Conservation (phyloP, 306 rosid genomes). For the Vigna angularis region DNA sequence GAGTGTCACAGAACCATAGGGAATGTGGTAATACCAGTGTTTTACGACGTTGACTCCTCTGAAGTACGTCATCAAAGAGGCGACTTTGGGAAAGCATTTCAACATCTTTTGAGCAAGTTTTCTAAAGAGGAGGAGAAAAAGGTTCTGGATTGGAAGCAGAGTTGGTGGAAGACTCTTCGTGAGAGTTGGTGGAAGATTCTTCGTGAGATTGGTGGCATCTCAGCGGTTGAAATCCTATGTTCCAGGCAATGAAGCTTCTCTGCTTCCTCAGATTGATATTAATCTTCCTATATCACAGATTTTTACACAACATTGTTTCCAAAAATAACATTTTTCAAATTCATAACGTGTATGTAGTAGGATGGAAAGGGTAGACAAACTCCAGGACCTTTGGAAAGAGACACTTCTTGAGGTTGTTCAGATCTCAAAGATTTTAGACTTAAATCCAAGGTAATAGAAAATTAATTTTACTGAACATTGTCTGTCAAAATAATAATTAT, state of each 20-base stretch:
- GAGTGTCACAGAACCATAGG: neutral
- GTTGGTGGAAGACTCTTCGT: neutral
- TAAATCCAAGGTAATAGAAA: neutral
- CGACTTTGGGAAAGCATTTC: neutral
- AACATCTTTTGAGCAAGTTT: neutral
- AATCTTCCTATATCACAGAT: too few relatives aligned
- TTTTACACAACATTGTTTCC: too few relatives aligned
- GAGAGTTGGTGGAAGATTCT: neutral
- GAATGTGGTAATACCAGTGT: constrained; percentile 15
- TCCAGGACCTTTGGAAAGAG: neutral
- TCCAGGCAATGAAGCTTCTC: neutral
- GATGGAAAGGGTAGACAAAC: rapidly evolving
- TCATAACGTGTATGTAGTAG: too few relatives aligned
- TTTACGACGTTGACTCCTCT: constrained; percentile 18
- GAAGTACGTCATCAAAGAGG: neutral
- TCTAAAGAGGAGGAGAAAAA: neutral
- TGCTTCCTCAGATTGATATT: neutral
- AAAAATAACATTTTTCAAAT: too few relatives aligned
- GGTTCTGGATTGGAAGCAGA: neutral
- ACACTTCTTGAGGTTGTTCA: neutral
- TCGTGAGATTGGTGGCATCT: neutral
- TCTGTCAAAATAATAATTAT: too few relatives aligned
- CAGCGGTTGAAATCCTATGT: neutral
- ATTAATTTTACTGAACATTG: too few relatives aligned
- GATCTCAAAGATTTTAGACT: neutral